phyloP scores from a whole-genome alignment of 2,329 filamentous ascomycete genomes.

The Rhinocladiella similis region DNA sequence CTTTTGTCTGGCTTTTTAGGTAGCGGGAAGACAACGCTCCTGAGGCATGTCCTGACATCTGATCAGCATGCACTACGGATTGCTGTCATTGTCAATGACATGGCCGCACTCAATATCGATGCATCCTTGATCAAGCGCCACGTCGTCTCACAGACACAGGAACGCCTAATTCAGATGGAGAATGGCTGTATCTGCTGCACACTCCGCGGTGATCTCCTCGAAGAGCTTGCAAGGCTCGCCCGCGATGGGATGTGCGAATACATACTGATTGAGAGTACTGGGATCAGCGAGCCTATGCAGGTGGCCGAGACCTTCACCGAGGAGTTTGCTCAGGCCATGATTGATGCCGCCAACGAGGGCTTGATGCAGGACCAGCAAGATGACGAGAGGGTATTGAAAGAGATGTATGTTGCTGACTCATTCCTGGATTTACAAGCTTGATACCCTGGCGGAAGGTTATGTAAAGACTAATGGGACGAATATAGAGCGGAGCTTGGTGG shows the following conservation, averaged over 20 bases:
- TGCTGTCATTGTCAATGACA: slow-evolving; percentile 73
- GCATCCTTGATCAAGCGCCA: slow-evolving; percentile 61
- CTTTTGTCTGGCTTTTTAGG: slow-evolving; percentile 63
- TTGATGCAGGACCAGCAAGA: slow-evolving; percentile 46
- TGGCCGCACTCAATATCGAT: slow-evolving; percentile 67
- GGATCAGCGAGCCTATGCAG: slow-evolving; percentile 72
- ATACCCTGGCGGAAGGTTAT: too few relatives aligned
- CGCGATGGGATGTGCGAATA: slow-evolving; percentile 67
- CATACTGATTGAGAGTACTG: slow-evolving; percentile 69
- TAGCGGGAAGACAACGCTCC: slow-evolving; percentile 69
- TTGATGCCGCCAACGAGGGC: slow-evolving; percentile 47
- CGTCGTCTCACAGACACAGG: slow-evolving; percentile 58
- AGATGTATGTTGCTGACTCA: slow-evolving; percentile 43
- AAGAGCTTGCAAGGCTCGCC: slow-evolving; percentile 66
- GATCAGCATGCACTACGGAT: slow-evolving; percentile 66
- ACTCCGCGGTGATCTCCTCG: slow-evolving; percentile 67
- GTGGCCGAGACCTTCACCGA: slow-evolving; percentile 72
- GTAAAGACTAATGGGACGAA: slow-evolving; percentile 10
- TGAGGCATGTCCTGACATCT: slow-evolving; percentile 67
- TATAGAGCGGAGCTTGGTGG: slow-evolving; percentile 58
- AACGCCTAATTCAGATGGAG: slow-evolving; percentile 67
- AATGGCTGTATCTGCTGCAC: slow-evolving; percentile 79
- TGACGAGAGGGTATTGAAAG: slow-evolving; percentile 45
- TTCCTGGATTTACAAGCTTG: slow-evolving; percentile 7
- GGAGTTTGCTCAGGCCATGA: slow-evolving; percentile 51